Percentiles rank a stretch among this genome's conserved stretches.
Conservation (phyloP, 306 rosid species). For the Rosa multiflora region DNA sequence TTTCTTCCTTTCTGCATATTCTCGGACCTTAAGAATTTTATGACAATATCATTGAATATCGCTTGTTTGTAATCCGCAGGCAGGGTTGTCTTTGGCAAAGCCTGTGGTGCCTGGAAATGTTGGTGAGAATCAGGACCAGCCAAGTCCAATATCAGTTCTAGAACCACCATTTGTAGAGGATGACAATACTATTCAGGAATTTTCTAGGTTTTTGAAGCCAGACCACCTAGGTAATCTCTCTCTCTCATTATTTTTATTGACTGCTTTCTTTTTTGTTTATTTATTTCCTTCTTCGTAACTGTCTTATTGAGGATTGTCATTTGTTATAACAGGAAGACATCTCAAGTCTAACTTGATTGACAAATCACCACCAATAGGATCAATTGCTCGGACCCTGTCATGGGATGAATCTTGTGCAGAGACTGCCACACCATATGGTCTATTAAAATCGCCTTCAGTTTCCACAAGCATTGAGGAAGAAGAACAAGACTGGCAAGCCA, state of each 20-base stretch:
- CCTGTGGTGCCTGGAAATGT: slow-evolving; percentile 38
- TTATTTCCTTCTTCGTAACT: slow-evolving; percentile 2
- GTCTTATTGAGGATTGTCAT: slow-evolving; percentile 17
- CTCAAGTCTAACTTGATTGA: slow-evolving; percentile 78
- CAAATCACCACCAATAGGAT: slow-evolving; percentile 95
- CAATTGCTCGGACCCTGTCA: slow-evolving; percentile 76
- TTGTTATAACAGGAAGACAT: slow-evolving; percentile 42
- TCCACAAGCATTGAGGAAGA: slow-evolving; percentile 51
- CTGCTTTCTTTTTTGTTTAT: background rate
- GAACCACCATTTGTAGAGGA: slow-evolving; percentile 65
- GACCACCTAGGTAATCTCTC: slow-evolving; percentile 45
- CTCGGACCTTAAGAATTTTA: background rate
- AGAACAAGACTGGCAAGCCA: slow-evolving; percentile 63
- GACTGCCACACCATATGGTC: slow-evolving; percentile 34
- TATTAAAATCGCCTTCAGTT: slow-evolving; percentile 46
- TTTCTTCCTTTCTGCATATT: background rate
- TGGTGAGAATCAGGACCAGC: slow-evolving; percentile 68
- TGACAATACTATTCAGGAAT: slow-evolving; percentile 46
- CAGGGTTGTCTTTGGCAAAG: slow-evolving; percentile 52
- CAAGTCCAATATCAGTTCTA: slow-evolving; percentile 89
- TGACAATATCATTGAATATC: background rate
- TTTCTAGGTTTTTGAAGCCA: slow-evolving; percentile 40
- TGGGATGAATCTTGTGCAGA: slow-evolving; percentile 72
- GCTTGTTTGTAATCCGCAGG: slow-evolving; percentile 45
- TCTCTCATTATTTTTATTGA: slow-evolving; percentile 13